Conservation (phyloP, 2,329 filamentous ascomycete species). For the Basipetospora chlamydospora region DNA sequence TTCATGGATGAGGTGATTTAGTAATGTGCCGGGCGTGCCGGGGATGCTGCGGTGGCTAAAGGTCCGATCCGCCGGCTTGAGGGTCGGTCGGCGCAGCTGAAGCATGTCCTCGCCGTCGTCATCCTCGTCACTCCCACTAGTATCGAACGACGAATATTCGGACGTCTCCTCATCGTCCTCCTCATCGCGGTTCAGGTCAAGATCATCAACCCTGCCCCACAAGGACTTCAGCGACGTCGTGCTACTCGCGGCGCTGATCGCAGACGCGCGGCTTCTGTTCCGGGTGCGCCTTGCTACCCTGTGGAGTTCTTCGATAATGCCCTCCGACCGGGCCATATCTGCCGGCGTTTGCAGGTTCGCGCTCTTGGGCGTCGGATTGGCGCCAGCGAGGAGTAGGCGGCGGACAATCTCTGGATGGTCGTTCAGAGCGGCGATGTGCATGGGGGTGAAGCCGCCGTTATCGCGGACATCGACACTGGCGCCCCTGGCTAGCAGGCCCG, state of each 20-base stretch:
- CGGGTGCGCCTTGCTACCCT: constrained; percentile 47
- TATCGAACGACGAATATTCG: constrained; percentile 30
- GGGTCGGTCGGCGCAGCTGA: constrained; percentile 20
- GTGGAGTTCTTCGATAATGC: constrained; percentile 49
- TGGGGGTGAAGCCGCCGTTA: constrained; percentile 64
- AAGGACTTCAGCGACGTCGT: constrained; percentile 51
- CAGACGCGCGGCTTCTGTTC: constrained; percentile 49
- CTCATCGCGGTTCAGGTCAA: constrained; percentile 15
- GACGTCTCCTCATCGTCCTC: constrained; percentile 27
- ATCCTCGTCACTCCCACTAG: constrained; percentile 19
- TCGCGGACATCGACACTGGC: constrained; percentile 63
- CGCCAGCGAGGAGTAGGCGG: constrained; percentile 57
- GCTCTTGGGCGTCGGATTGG: constrained; percentile 52
- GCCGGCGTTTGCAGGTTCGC: constrained; percentile 55
- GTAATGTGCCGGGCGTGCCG: too few relatives aligned
- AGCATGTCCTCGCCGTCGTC: constrained; percentile 21
- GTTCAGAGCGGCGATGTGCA: constrained; percentile 70
- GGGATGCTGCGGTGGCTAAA: not conserved
- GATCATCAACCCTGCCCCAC: constrained; percentile 40
- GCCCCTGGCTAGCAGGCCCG: constrained; percentile 62
- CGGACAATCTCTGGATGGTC: constrained; percentile 63
- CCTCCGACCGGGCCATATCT: constrained; percentile 53
- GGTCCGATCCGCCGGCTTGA: not conserved
- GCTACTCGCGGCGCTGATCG: constrained; percentile 50
- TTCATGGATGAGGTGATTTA: constrained; percentile 4